Evolutionary conservation across 345 rosid genomes (phyloP).

Genomic region (Erysimum cheiranthoides): DNA sequence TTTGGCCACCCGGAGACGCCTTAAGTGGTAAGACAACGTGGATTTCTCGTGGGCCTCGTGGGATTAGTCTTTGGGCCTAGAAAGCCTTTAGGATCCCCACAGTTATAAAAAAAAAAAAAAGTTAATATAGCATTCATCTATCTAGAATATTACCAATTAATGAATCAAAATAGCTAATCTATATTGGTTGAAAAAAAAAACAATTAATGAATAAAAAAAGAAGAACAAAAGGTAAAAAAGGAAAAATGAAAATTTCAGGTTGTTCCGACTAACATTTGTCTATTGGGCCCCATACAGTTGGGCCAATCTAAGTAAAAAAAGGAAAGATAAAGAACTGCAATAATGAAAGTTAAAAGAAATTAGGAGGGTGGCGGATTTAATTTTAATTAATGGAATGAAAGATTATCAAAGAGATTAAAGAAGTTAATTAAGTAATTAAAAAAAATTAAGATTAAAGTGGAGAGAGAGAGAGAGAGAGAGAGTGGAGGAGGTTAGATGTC

Average conservation of each 20-base stretch:
- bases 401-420: slow-evolving; percentile 24
- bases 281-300: slow-evolving; percentile 38
- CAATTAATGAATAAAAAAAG: neutral
- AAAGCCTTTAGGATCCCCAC: no score
- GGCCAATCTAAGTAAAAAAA: slow-evolving; percentile 37
- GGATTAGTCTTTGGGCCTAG: no score
- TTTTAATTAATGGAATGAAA: neutral
- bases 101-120: no score
- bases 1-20: no score
- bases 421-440: neutral
- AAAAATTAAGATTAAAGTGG: slow-evolving; percentile 14
- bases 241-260: neutral
- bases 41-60: no score
- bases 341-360: slow-evolving; percentile 30
- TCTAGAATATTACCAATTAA: slow-evolving; percentile 11
- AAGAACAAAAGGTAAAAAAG: neutral
- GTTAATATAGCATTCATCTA: neutral
- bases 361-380: slow-evolving; percentile 28
- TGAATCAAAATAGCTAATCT: neutral
- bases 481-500: slow-evolving; percentile 52
- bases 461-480: slow-evolving; percentile 33
- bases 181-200: no score
- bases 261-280: neutral
- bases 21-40: no score
- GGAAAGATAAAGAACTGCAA: slow-evolving; percentile 28